A percentile compares a stretch with the other conserved stretches of the same genome.
These are phyloP conservation scores for Beauveria sp. DNA, from an alignment of 2,329 filamentous ascomycete genomes.

Conservation along the genomic window DNA sequence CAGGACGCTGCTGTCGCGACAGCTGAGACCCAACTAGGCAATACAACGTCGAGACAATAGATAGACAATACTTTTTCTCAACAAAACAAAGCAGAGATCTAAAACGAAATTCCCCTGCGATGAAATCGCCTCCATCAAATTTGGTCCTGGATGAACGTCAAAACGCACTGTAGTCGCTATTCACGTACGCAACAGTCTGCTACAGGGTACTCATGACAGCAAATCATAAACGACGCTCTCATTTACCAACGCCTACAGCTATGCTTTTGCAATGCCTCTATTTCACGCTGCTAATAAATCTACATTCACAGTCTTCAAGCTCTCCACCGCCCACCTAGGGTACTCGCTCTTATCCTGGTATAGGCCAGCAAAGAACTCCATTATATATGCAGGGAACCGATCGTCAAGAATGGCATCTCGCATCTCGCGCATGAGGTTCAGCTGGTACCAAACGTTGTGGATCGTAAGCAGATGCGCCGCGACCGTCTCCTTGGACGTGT, in stretches of 20 bases:
- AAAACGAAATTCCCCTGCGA: too few relatives aligned
- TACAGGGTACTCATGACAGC: background rate
- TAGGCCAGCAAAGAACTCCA: conserved; percentile 66
- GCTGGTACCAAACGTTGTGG: conserved; percentile 90
- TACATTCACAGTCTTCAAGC: conserved; percentile 71
- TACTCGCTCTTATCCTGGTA: conserved; percentile 59
- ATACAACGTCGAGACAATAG: too few relatives aligned
- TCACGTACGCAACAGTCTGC: background rate
- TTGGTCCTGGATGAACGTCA: background rate
- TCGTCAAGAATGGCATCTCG: conserved; percentile 76
- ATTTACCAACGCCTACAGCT: background rate
- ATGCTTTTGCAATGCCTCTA: background rate
- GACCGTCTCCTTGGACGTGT: conserved; percentile 88
- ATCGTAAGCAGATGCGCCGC: conserved; percentile 80
- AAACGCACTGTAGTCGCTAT: too few relatives aligned
- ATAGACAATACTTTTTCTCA: too few relatives aligned
- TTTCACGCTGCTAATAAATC: conserved; percentile 35
- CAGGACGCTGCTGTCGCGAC: too few relatives aligned
- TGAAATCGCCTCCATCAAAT: background rate
- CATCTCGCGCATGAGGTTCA: conserved; percentile 70
- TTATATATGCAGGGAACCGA: conserved; percentile 69
- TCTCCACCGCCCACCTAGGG: conserved; percentile 77
- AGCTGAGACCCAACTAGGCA: too few relatives aligned
- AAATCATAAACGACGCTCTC: background rate
- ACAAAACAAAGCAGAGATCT: too few relatives aligned